Evolutionary conservation across 306 rosid species (phyloP), one percentile per base, ranked within the genome.

Genomic region (Castanospermum australe): DNA sequence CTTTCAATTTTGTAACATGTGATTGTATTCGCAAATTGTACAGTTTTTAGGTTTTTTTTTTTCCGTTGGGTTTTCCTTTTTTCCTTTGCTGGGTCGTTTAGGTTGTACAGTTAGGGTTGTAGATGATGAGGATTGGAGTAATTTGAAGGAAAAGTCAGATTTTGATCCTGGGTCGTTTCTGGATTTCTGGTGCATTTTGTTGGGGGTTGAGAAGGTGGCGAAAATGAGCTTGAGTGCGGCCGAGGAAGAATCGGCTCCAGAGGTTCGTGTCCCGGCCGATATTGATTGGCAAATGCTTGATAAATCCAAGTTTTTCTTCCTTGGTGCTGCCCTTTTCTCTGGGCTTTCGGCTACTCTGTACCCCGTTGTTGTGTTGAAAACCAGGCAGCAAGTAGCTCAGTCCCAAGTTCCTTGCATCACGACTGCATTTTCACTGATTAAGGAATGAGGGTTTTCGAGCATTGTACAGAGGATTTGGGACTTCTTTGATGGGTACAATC

Each of bases 281-380:
- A 83, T 92, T 67, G 91, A 92, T 33, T 92, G 97, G 97, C 81
- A 90, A 61, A 92, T 87, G 94, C 94, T 92, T 8, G 93, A 92
- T 28, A 92, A 91, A 67, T 91, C 97, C 15, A 91, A 84, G 81
- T 91, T 91, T 59, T 91, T 91, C 86, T 77, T 91, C 84, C 92
- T 89, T 25, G 97, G 97, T 41, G 92, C 97, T 4, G 92, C 87
- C 5, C 71, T 91, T 39, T 91, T 91, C 79, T 91, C 97, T 7
- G 93, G 97, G n/a, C 90, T 91, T 12, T 91, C 97, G 11, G 90
- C 87, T 2, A 51, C 86, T 28, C 86, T 91, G 4, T 91, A 89
- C 79, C 97, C 97, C 5, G 55, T 79, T 33, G 94, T 90, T 72
- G 90, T 92, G 74, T 67, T 92, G 85, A 92, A 92, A 75, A 92